phyloP scores from a whole-genome alignment of 1,139 yeast genomes.

The Pichia sp. region DNA sequence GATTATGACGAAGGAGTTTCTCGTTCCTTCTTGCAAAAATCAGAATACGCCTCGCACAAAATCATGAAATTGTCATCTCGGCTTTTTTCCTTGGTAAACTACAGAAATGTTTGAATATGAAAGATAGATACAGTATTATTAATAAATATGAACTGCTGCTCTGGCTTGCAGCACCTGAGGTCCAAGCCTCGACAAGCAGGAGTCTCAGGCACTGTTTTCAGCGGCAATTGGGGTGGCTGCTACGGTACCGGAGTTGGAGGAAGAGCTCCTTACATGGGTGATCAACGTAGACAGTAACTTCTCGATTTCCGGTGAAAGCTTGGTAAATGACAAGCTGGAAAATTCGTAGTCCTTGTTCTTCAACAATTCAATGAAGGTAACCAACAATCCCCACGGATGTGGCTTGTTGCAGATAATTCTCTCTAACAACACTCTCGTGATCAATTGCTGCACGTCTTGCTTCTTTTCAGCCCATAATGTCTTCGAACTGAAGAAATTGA shows the following conservation, averaged over 20 bases:
- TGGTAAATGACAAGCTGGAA: slow-evolving; percentile 72
- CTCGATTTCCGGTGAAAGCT: slow-evolving; percentile 63
- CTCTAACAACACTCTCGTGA: slow-evolving; percentile 79
- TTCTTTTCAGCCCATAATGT: slow-evolving; percentile 48
- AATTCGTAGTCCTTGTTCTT: slow-evolving; percentile 63
- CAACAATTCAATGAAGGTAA: slow-evolving; percentile 76
- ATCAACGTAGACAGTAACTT: slow-evolving; percentile 50
- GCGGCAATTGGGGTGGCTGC: slow-evolving; percentile 1
- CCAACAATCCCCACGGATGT: slow-evolving; percentile 94
- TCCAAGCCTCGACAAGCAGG: no score
- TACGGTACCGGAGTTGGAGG: background rate
- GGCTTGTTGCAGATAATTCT: slow-evolving; percentile 87
- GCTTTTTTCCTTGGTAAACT: background rate
- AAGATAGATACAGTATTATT: background rate
- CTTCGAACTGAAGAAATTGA: slow-evolving; percentile 64
- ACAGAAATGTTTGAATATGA: background rate
- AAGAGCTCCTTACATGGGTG: slow-evolving; percentile 35
- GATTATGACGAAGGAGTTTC: no score
- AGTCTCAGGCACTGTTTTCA: background rate
- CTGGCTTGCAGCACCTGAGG: no score
- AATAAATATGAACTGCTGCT: background rate
- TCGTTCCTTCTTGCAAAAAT: no score
- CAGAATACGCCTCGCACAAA: background rate
- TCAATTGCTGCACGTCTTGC: slow-evolving; percentile 69
- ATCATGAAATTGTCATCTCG: background rate